Base-by-base conservation (phyloP, 164 flowering plant genomes). In the Kalanchoe fedtschenkoi region DNA sequence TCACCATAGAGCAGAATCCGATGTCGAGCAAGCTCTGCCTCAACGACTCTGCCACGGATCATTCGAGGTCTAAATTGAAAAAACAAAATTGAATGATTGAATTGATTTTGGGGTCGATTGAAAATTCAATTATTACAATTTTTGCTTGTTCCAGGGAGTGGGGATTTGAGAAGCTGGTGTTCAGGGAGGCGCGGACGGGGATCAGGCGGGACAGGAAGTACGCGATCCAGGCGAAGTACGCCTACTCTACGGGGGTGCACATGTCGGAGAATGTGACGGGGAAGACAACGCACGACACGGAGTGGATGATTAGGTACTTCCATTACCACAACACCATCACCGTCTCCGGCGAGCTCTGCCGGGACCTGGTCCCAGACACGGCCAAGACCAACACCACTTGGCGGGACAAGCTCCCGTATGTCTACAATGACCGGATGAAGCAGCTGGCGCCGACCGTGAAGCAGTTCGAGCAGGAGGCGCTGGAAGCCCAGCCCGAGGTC, bases 1-100 rank as follows among this genome's bases (percentile, higher is more conserved):
- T 86, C 74, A 82, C 87, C 0, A 86, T 86, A 65, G 87, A 83
- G 73, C 88, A 86, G 72, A 80, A 77, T 62, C 81, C 88, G 2
- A 86, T 86, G 91, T 76, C 80, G 5, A 78, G 79, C 61, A 22
- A 28, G 60, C 81, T 83, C 58, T 86, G 91, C 68, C 64, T 81
- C 42, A 34, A 58, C 34, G 13, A 14, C 22, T 16, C 38, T 32
- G 21, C 80, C 6, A 47, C 69, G 5, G 71, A 65, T 24, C 63
- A 76, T 30, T 72, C 72, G 34, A 60, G 79, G 33, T 70, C 69
- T 83, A 78, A 59, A 1, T 32, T 56, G 16, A 6, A 32, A 46
- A 21, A 32, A 8, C 41, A 59, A 59, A 15, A 55, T 5, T 55
- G 29, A 9, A n/a, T 55, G 32, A 42, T 42, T 42, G n/a, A 1